phyloP scores from a whole-genome alignment of 495 filamentous ascomycete species.

The Neurospora terricola region DNA sequence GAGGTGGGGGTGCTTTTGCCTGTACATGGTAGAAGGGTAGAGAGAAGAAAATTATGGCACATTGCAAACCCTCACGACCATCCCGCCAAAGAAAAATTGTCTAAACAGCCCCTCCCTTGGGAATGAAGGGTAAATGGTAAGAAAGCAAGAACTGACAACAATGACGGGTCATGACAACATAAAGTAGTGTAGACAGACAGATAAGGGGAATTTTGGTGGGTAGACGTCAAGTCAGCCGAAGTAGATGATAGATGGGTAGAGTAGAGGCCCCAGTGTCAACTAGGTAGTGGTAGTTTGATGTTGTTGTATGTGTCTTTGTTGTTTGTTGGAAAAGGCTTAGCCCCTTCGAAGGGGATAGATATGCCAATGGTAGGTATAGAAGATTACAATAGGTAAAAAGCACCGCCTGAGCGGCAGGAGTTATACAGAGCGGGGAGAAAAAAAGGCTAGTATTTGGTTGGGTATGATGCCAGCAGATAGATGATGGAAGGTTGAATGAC shows the following conservation, averaged over 20 bases:
- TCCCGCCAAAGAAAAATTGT: background rate
- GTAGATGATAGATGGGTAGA: background rate
- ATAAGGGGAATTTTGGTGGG: background rate
- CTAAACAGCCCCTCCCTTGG: background rate
- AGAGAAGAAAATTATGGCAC: background rate
- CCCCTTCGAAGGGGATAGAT: background rate
- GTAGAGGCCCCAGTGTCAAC: background rate
- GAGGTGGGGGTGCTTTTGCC: background rate
- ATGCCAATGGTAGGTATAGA: background rate
- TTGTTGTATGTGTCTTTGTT: background rate
- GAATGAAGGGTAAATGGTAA: background rate
- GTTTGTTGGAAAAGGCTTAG: background rate
- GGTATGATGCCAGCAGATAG: background rate
- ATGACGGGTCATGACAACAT: constrained; percentile 1
- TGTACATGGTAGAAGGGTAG: background rate
- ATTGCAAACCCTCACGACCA: background rate
- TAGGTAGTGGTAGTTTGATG: background rate
- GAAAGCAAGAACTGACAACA: background rate
- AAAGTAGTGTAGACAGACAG: background rate
- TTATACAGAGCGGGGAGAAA: background rate
- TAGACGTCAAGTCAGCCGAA: background rate
- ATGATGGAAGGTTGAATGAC: background rate
- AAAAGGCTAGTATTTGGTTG: background rate
- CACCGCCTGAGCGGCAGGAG: background rate
- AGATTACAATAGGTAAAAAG: background rate